These are phyloP conservation scores for Pseudogymnoascus sp. DNA, from an alignment of 2,329 filamentous ascomycete species.

Conservation along the genomic window DNA sequence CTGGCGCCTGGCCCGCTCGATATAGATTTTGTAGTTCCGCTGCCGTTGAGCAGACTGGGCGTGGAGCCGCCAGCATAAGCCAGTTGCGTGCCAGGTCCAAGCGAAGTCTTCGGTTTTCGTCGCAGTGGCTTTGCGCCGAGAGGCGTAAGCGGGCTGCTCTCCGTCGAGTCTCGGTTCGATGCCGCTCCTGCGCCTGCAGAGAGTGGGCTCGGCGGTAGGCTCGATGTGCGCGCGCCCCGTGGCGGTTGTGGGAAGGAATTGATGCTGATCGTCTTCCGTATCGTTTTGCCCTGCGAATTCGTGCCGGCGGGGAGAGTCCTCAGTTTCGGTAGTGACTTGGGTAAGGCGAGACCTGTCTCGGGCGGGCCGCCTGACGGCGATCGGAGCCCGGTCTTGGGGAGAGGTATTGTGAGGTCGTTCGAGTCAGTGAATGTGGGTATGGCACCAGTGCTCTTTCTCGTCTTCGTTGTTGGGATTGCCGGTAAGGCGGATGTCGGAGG, in stretches of 20 bases:
- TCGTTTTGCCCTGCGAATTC: constrained; percentile 56
- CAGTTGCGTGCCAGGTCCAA: constrained; percentile 26
- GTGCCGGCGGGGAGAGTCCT: constrained; percentile 47
- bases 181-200: constrained; percentile 35
- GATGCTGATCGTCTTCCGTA: constrained; percentile 87
- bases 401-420: constrained; percentile 9
- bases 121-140: constrained; percentile 18
- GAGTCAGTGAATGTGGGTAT: constrained; percentile 32
- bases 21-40: constrained; percentile 68
- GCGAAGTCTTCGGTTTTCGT: constrained; percentile 25
- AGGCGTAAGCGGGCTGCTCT: constrained; percentile 18
- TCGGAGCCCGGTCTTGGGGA: constrained; percentile 51
- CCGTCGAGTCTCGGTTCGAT: constrained; percentile 20
- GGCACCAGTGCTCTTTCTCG: constrained; percentile 56
- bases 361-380: constrained; percentile 52
- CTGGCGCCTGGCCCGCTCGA: constrained; percentile 52
- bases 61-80: constrained; percentile 37
- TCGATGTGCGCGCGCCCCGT: constrained; percentile 51
- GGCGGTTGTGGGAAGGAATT: constrained; percentile 90
- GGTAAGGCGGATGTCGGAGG: constrained; percentile 67
- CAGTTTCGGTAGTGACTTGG: constrained; percentile 48
- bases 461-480: constrained; percentile 65
- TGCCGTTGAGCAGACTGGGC: constrained; percentile 72
- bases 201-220: constrained; percentile 55
- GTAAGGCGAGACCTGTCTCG: constrained; percentile 37